These are phyloP conservation scores for Draba incana DNA, from an alignment of 345 rosid species.

Conservation along the genomic window DNA sequence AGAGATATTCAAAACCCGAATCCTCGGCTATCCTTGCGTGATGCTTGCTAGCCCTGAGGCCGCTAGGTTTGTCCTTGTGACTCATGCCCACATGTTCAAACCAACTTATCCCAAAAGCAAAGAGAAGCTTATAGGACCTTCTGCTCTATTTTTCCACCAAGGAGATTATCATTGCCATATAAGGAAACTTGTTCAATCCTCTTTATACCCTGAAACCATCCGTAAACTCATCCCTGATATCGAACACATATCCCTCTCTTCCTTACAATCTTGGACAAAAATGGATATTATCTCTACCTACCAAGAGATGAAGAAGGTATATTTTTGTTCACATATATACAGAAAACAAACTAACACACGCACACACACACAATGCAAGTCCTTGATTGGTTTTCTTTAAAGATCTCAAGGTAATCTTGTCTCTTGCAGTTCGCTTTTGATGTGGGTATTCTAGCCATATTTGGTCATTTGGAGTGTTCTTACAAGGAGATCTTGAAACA, in stretches of 20 bases:
- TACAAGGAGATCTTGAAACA: constrained; percentile 56
- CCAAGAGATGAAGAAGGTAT: constrained; percentile 80
- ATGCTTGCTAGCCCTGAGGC: constrained; percentile 87
- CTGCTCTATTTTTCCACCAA: constrained; percentile 81
- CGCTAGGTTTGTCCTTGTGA: constrained; percentile 73
- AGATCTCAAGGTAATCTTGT: neutral
- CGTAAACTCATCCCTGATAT: constrained; percentile 62
- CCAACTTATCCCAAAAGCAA: constrained; percentile 92
- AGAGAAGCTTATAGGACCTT: constrained; percentile 77
- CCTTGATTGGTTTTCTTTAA: constrained; percentile 5
- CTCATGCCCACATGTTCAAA: constrained; percentile 76
- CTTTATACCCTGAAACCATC: constrained; percentile 60
- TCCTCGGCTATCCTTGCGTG: constrained; percentile 85
- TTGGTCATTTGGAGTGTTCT: constrained; percentile 60
- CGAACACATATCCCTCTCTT: constrained; percentile 55
- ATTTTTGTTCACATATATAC: neutral
- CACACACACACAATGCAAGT: constrained; percentile 18
- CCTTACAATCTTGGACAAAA: constrained; percentile 59
- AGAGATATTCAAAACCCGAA: constrained; percentile 77
- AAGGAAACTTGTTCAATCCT: constrained; percentile 71
- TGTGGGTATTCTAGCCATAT: constrained; percentile 71
- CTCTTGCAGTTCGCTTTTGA: constrained; percentile 69
- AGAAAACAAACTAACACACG: neutral
- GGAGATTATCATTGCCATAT: constrained; percentile 67
- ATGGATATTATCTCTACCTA: constrained; percentile 57